phyloP scores from a whole-genome alignment of 306 rosid species.

The Boehmeria nivea region DNA sequence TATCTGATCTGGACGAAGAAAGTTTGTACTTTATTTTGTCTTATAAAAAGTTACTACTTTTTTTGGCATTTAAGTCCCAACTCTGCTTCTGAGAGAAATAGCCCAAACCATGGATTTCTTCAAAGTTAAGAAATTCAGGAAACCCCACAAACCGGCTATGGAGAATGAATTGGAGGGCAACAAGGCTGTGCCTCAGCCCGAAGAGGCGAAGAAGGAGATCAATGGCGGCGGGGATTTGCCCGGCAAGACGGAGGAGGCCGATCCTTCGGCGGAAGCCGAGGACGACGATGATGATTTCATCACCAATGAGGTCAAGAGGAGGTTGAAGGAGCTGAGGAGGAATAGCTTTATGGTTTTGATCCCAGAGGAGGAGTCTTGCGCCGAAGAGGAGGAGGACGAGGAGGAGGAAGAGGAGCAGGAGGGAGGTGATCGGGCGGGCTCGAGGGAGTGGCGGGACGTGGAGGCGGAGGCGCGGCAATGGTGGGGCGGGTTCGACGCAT shows the following conservation, averaged over 20 bases:
- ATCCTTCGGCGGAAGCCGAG: slow-evolving; percentile 40
- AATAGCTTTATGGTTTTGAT: slow-evolving; percentile 94
- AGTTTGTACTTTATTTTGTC: neutral
- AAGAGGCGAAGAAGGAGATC: slow-evolving; percentile 39
- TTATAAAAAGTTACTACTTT: too few relatives aligned
- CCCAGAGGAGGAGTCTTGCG: slow-evolving; percentile 84
- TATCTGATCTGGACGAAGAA: slow-evolving; percentile 1
- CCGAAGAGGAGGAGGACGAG: slow-evolving; percentile 73
- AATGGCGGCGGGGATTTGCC: slow-evolving; percentile 24
- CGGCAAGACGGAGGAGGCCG: slow-evolving; percentile 14
- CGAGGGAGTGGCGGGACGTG: slow-evolving; percentile 86
- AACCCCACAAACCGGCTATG: slow-evolving; percentile 45
- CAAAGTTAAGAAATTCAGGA: slow-evolving; percentile 60
- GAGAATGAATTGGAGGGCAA: slow-evolving; percentile 36
- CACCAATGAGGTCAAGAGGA: slow-evolving; percentile 81
- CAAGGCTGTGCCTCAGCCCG: slow-evolving; percentile 43
- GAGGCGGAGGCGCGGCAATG: slow-evolving; percentile 94
- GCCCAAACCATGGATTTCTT: slow-evolving; percentile 56
- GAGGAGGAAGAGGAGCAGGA: slow-evolving; percentile 50
- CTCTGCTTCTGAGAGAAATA: too few relatives aligned
- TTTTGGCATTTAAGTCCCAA: too few relatives aligned
- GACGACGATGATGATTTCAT: slow-evolving; percentile 89
- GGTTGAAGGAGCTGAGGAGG: slow-evolving; percentile 86
- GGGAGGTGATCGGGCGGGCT: slow-evolving; percentile 16
- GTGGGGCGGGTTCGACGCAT: slow-evolving; percentile 95